Conservation (phyloP, 257 asterid species). For the Nicotiana sylvestris region DNA sequence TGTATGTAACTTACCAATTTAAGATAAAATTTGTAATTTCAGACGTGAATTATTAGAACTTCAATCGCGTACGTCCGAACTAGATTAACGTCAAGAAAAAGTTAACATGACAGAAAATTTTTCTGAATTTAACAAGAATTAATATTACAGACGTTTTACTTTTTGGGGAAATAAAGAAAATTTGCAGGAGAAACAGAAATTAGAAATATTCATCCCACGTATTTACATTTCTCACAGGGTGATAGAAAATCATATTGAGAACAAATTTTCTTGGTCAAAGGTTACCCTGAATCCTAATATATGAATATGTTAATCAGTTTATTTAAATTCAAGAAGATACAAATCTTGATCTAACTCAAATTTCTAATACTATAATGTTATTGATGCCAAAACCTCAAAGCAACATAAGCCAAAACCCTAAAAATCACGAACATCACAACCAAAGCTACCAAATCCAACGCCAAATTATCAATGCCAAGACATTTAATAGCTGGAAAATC, state of each 20-base stretch:
- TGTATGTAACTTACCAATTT: too few species aligned
- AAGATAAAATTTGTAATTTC: too few species aligned
- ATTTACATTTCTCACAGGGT: not conserved
- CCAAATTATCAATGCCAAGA: conserved; percentile 52
- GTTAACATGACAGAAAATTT: too few species aligned
- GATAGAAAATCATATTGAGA: not conserved
- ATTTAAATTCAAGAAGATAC: conserved; percentile 6
- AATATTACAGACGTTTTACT: too few species aligned
- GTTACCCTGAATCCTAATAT: not conserved
- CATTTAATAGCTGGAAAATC: conserved; percentile 60
- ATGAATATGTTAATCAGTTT: not conserved
- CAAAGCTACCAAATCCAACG: conserved; percentile 55
- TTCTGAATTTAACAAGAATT: too few species aligned
- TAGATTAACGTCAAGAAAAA: too few species aligned
- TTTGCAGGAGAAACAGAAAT: not conserved
- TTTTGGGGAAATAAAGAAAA: too few species aligned
- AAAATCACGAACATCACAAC: conserved; percentile 64
- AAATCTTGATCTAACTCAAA: not conserved
- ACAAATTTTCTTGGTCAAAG: not conserved
- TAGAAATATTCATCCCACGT: not conserved
- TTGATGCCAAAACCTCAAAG: conserved; percentile 53
- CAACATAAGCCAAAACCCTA: conserved; percentile 69
- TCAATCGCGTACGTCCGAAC: too few species aligned
- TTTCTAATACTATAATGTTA: conserved; percentile 13
- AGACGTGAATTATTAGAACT: too few species aligned